Percentiles rank a stretch among this genome's conserved stretches.
These are phyloP conservation scores for Kluyveromyces starmeri DNA, from an alignment of 805 yeast genomes.

Conservation along the genomic window DNA sequence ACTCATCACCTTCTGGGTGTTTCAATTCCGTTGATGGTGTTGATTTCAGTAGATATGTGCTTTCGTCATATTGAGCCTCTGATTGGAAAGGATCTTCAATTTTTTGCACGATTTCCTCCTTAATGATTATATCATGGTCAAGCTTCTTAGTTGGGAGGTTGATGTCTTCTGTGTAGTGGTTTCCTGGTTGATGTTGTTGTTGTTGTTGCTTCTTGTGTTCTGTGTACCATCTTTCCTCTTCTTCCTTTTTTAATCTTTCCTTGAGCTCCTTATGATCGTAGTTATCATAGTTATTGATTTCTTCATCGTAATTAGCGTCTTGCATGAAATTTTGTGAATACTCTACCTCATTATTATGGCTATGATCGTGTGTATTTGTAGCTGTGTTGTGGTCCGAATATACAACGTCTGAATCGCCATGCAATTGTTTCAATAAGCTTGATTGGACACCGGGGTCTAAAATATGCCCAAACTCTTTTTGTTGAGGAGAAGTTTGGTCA, in stretches of 20 bases:
- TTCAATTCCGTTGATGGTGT: background rate
- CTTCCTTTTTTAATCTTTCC: constrained; percentile 13
- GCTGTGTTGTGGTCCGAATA: too few relatives aligned
- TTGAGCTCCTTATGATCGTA: constrained; percentile 8
- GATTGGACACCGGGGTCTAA: background rate
- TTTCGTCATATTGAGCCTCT: background rate
- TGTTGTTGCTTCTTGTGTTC: constrained; percentile 6
- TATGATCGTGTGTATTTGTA: too few relatives aligned
- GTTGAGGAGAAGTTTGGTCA: background rate
- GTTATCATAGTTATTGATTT: constrained; percentile 4
- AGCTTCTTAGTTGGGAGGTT: background rate
- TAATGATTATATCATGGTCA: background rate
- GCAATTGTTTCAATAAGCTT: background rate
- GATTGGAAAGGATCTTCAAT: background rate
- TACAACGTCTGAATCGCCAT: too few relatives aligned
- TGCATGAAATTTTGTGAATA: too few relatives aligned
- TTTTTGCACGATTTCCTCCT: background rate
- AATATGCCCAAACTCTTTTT: background rate
- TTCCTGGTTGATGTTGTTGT: background rate
- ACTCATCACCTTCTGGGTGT: background rate
- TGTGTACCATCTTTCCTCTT: constrained; percentile 14
- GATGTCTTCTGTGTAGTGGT: background rate
- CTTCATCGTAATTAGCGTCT: constrained; percentile 1
- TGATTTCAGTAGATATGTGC: background rate
- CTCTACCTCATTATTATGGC: too few relatives aligned